These are phyloP conservation scores for Corymbia maculata DNA, from an alignment of 345 rosid species.

Conservation along the genomic window DNA sequence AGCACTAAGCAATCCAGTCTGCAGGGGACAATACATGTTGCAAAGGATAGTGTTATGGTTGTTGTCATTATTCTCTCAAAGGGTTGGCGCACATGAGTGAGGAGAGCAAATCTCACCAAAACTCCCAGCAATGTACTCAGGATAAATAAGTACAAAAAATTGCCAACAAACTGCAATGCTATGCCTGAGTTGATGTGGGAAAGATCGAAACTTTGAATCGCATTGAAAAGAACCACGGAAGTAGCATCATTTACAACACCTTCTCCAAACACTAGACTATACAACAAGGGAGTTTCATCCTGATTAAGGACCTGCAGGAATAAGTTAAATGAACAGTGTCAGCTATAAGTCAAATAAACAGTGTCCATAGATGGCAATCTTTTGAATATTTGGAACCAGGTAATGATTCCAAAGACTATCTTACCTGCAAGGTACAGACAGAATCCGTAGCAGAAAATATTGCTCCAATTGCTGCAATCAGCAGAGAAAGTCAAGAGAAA, in stretches of 20 bases:
- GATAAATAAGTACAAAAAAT: conserved; percentile 64
- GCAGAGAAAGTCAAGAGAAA: neutral
- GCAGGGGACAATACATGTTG: conserved; percentile 7
- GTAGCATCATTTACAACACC: conserved; percentile 98
- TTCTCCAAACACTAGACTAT: conserved; percentile 93
- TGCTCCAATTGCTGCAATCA: conserved; percentile 79
- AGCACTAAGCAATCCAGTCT: conserved; percentile 94
- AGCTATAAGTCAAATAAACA: neutral
- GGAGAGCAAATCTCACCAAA: conserved; percentile 27
- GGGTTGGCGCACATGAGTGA: neutral
- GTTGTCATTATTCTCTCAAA: neutral
- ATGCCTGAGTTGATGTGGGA: conserved; percentile 43
- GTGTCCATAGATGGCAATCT: neutral
- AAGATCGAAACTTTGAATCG: conserved; percentile 80
- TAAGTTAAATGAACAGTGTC: neutral
- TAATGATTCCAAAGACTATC: neutral
- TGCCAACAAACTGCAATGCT: conserved; percentile 55
- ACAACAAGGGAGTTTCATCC: conserved; percentile 82
- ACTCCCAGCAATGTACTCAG: conserved; percentile 79
- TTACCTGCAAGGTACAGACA: conserved; percentile 95
- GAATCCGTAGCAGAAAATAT: conserved; percentile 98
- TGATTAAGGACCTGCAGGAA: conserved; percentile 73
- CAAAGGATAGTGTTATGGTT: neutral
- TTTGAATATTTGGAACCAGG: neutral
- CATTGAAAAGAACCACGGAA: conserved; percentile 93